Evolutionary conservation across 1,284 basidiomycete genomes (phyloP), one percentile per base, ranked within the genome.

Genomic region (Ganoderma meredithae): DNA sequence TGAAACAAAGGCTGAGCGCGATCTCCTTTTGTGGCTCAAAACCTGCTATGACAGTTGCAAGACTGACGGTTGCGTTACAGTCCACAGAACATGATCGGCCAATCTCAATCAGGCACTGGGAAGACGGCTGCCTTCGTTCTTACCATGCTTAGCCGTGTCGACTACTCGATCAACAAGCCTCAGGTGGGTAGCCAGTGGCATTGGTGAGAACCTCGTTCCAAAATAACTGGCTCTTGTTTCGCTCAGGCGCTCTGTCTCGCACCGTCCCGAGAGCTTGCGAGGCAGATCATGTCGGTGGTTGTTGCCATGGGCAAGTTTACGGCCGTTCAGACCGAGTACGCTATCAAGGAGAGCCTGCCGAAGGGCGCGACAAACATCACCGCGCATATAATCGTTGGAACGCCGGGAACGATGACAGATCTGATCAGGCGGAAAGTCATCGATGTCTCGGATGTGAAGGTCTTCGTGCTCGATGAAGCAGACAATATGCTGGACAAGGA

Each of bases 71-170:
- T 60, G 40, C 41, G 15, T 52, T 31, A 39, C 70, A 98, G 96
- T 22, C 94, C 97, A 8, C 92, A 92, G 67, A 99, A 99, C 82
- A 97, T 99, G 92, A 99, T 99, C 80, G 98, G 96, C 12, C 98
- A 99, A 83, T 98, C 96, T 61, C 98, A 99, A 79, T 99, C 98
- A 31, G 98, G 98, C 53, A 99, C 98, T 9, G 98, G 98, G 66
- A 99, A 99, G 84, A 99, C 98, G 3, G 98, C 98, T 7, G 98
- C 98, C 2, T 99, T 99, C 79, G 95, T 97, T 15, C 86, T 99
- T 65, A 97, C 97, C 36, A 99, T 99, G 97, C 88, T 99, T 27
- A 96, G 93, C 77, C 91, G 97, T 43, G 88, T 99, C 67, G 96
- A 99, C 81, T 96, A 93, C 75, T 86, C 88, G 41, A 83, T 92